Evolutionary conservation across 2,329 filamentous ascomycete species (phyloP).

Genomic region (Coccinonectria pachysandricola): DNA sequence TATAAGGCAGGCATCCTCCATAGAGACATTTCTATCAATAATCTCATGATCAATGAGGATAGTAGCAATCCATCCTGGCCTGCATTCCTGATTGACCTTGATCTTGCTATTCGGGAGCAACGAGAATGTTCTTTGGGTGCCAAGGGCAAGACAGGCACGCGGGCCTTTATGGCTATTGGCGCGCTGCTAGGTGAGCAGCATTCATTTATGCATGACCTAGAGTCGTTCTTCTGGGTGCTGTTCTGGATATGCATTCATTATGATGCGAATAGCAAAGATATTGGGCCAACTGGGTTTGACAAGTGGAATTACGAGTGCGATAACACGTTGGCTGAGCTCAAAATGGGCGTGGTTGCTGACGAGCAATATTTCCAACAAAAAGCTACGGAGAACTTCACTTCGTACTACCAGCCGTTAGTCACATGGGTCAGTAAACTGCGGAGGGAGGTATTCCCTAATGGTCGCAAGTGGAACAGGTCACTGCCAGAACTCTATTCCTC

Average conservation of each 20-base stretch:
- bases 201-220: constrained; percentile 36
- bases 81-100: constrained; percentile 33
- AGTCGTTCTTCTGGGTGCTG: constrained; percentile 39
- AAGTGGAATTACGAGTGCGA: neutral
- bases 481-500: constrained; percentile 3
- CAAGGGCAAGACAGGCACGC: constrained; percentile 32
- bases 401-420: constrained; percentile 21
- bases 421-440: constrained; percentile 23
- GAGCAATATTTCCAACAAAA: constrained; percentile 16
- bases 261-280: constrained; percentile 13
- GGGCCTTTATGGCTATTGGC: constrained; percentile 36
- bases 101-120: constrained; percentile 24
- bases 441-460: constrained; percentile 20
- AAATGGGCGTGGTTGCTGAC: constrained; percentile 3
- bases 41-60: constrained; percentile 37
- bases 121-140: constrained; percentile 25
- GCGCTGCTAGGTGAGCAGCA: constrained; percentile 30
- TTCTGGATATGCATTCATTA: constrained; percentile 37
- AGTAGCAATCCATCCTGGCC: constrained; percentile 26
- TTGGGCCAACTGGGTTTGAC: neutral
- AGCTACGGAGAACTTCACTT: constrained; percentile 14
- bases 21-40: constrained; percentile 33
- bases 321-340: neutral
- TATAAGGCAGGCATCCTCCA: constrained; percentile 28
- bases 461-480: constrained; percentile 10